Base-by-base conservation (phyloP, 2,329 filamentous ascomycete genomes). In the Penicillium verrucosum region DNA sequence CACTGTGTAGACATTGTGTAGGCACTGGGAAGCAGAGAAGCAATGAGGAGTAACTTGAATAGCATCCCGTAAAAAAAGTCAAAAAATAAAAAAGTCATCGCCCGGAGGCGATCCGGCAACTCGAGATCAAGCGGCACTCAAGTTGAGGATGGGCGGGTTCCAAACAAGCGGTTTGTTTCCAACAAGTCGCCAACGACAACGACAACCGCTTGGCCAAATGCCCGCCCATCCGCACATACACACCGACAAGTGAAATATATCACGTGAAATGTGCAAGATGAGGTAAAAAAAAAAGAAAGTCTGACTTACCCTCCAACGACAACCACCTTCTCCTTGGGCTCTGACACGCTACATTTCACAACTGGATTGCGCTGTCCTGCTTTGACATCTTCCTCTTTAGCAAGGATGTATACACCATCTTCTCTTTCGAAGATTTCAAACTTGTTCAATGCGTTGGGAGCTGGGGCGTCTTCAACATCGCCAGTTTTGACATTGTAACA, bases 381-480 rank as follows among this genome's bases (percentile, higher is more conserved):
- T 75, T 94, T 96, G 77, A 99, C 89, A 30, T 82, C 81, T 1
- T 84, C 81, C 72, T 94, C 88, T 30, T 93, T 89, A 25, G 88
- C 92, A 40, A 87, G 87, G 61, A 99, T 85, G 73, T 92, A 97
- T 2, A 97, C 86, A 5, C 83, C 88, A 32, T 90, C 92, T 65
- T 94, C 85, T 69, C 88, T 92, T 73, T 96, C 87, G 32, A 85
- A 78, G 32, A 97, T 80, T 51, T 90, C 86, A 78, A 95, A 99
- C 49, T 88, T 87, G 44, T 89, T 84, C 27, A 99, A 79, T n/a
- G 89, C 82, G 68, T 97, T 91, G 27, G 96, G 84, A 2, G 90
- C 94, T 0, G 94, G 94, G 0, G 93, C 92, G 70, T 97, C 91
- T 77, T 99, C 94, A 57, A 97, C 89, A 67, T 99, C 94, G 51